Evolutionary conservation across 768 basidiomycete genomes (phyloP).

Genomic region (Punctularia strigosozonata): DNA sequence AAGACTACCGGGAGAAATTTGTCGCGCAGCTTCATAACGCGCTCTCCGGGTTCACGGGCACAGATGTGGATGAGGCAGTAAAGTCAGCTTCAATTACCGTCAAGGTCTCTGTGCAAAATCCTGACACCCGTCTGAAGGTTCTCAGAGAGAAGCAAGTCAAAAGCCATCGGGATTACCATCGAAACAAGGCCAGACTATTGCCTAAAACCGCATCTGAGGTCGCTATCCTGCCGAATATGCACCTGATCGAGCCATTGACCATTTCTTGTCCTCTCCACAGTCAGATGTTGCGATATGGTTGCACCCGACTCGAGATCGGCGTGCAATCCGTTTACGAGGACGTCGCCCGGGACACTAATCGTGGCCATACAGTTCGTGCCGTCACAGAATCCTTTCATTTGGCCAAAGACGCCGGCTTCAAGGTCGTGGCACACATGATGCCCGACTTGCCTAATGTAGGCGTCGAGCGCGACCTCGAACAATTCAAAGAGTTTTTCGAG

Average conservation of each 20-base stretch:
- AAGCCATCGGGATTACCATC: constrained; percentile 98
- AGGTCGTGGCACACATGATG: constrained; percentile 99
- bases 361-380: constrained; percentile 96
- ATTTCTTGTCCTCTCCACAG: constrained; percentile 24
- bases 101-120: neutral
- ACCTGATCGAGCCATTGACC: constrained; percentile 3
- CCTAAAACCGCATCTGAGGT: constrained; percentile 90
- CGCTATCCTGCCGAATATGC: constrained; percentile 6
- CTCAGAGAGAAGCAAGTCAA: constrained; percentile 95
- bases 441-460: constrained; percentile 97
- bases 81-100: constrained; percentile 28
- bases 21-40: constrained; percentile 96
- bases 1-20: constrained; percentile 89
- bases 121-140: constrained; percentile 36
- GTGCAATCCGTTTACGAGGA: constrained; percentile 99
- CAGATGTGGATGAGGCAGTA: constrained; percentile 93
- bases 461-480: constrained; percentile 91
- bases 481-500: constrained; percentile 99
- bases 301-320: constrained; percentile 95
- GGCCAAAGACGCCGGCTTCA: constrained; percentile 98
- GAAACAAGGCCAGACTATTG: constrained; percentile 99
- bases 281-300: constrained; percentile 98
- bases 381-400: constrained; percentile 96
- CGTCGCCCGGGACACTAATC: constrained; percentile 96
- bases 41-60: constrained; percentile 86